These are phyloP conservation scores for Candida mattraensis DNA, from an alignment of 805 yeast genomes.

Conservation along the genomic window DNA sequence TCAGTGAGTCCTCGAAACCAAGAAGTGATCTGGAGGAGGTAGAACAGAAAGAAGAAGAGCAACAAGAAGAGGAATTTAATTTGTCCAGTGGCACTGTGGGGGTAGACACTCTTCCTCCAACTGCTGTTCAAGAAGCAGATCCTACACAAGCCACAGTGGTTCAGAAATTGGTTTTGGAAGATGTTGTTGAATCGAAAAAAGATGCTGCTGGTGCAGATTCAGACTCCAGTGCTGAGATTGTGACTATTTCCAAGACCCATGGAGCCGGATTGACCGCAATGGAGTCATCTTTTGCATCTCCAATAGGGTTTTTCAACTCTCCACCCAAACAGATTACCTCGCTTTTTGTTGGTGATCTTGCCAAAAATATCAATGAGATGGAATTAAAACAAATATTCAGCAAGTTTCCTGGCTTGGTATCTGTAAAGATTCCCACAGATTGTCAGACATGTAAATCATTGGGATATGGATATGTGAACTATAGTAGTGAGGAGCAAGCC, in stretches of 20 bases:
- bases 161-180: not conserved
- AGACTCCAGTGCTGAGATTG: constrained; percentile 22
- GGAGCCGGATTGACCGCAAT: constrained; percentile 1
- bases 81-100: constrained; percentile 3
- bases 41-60: too few relatives aligned
- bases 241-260: constrained; percentile 13
- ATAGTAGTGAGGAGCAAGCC: constrained; percentile 50
- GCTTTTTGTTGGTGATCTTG: constrained; percentile 65
- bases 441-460: constrained; percentile 54
- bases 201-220: constrained; percentile 13
- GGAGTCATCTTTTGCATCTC: not conserved
- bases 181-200: constrained; percentile 1
- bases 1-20: constrained; percentile 1
- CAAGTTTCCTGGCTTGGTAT: constrained; percentile 44
- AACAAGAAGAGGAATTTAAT: too few relatives aligned
- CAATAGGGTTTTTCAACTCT: constrained; percentile 1
- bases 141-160: constrained; percentile 2
- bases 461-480: constrained; percentile 75
- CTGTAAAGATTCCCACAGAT: constrained; percentile 62
- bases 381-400: constrained; percentile 44
- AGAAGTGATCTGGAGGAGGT: too few relatives aligned
- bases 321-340: constrained; percentile 26
- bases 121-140: not conserved
- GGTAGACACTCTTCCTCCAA: constrained; percentile 6
- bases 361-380: constrained; percentile 48